phyloP scores from a whole-genome alignment of 768 basidiomycete species.

The Auriculariales sp. region DNA sequence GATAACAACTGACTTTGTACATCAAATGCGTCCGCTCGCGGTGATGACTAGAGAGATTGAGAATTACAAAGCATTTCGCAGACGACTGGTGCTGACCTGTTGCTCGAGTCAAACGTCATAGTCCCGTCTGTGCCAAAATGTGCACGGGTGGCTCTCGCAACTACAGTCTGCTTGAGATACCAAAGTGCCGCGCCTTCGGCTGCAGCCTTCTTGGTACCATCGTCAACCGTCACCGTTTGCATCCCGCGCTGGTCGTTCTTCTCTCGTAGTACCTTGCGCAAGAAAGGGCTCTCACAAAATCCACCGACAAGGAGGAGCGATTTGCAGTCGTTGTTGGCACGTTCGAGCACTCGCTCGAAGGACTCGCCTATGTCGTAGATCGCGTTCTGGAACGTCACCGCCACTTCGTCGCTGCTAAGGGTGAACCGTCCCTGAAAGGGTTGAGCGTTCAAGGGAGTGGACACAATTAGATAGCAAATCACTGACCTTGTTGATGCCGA shows the following conservation, averaged over 20 bases:
- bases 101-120: not conserved
- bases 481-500: constrained; percentile 1
- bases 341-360: not conserved
- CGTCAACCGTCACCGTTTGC: not conserved
- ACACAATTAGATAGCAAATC: no score
- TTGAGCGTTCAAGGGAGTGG: no score
- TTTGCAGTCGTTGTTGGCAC: not conserved
- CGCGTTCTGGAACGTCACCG: not conserved
- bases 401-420: constrained; percentile 1
- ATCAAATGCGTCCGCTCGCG: not conserved
- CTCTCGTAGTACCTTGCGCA: not conserved
- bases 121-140: not conserved
- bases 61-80: no score
- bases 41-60: not conserved
- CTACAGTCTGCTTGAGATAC: constrained; percentile 1
- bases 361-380: not conserved
- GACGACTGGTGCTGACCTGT: no score
- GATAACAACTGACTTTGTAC: not conserved
- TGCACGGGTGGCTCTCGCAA: not conserved
- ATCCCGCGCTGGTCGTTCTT: not conserved
- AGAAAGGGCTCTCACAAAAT: not conserved
- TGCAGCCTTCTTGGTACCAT: not conserved
- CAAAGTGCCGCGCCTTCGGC: constrained; percentile 3
- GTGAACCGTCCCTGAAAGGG: no score
- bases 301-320: not conserved